Percentiles rank a stretch among this genome's conserved stretches.
phyloP scores from a whole-genome alignment of 2,329 filamentous ascomycete species.

The Magnaporthales sp. region DNA sequence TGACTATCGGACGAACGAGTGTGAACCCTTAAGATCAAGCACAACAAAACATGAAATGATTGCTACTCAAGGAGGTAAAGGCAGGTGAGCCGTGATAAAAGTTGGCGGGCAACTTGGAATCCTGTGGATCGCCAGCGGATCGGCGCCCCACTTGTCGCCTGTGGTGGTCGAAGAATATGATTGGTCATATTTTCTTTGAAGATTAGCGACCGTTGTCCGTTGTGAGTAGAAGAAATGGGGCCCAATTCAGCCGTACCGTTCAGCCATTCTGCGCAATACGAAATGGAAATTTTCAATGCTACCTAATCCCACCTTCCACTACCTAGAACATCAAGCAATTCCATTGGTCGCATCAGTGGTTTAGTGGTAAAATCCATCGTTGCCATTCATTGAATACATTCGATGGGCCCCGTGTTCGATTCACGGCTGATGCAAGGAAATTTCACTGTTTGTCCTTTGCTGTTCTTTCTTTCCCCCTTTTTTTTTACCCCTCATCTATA shows the following conservation, averaged over 20 bases:
- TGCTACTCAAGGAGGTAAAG: background rate
- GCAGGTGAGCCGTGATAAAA: background rate
- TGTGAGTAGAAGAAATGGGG: background rate
- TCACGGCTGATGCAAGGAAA: slow-evolving; percentile 4
- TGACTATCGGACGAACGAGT: background rate
- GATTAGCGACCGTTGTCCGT: background rate
- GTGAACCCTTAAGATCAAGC: background rate
- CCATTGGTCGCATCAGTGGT: background rate
- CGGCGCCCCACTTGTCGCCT: background rate
- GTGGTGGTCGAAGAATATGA: background rate
- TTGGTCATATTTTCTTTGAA: background rate
- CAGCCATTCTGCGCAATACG: too few species aligned
- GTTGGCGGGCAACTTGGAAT: background rate
- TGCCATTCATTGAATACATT: background rate
- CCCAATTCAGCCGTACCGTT: too few species aligned
- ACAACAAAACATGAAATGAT: background rate
- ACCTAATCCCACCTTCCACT: background rate
- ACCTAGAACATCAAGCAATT: background rate
- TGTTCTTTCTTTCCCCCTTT: background rate
- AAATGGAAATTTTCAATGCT: background rate
- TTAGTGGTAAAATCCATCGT: slow-evolving; percentile 3
- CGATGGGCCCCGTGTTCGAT: slow-evolving; percentile 7
- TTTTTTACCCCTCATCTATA: background rate
- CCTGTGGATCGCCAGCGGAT: background rate
- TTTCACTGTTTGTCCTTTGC: background rate